Percentiles rank a stretch among this genome's conserved stretches.
These are phyloP conservation scores for Globisporangium barbulae DNA, from an alignment of 352 stramenopile genomes.

Conservation along the genomic window DNA sequence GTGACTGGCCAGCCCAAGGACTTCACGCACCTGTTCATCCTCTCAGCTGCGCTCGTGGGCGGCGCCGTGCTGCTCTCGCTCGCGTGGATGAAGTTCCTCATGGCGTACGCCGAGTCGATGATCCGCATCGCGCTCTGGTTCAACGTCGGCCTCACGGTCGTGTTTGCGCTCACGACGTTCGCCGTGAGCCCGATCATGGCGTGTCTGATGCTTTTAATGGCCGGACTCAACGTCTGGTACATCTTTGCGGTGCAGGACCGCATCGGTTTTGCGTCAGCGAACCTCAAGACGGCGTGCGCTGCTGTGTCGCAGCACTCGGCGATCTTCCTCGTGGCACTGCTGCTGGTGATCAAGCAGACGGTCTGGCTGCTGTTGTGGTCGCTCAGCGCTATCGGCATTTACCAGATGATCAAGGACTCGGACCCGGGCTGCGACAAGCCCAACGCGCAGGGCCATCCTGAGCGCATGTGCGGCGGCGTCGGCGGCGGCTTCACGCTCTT, in stretches of 20 bases:
- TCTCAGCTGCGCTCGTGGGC: constrained; percentile 47
- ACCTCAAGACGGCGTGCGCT: constrained; percentile 68
- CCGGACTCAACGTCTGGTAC: constrained; percentile 81
- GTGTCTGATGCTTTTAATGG: constrained; percentile 53
- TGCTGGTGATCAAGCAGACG: constrained; percentile 69
- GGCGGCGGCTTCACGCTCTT: constrained; percentile 64
- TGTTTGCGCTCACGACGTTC: constrained; percentile 61
- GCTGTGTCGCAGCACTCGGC: constrained; percentile 51
- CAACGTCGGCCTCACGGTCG: constrained; percentile 71
- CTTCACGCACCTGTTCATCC: constrained; percentile 45
- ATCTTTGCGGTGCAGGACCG: constrained; percentile 78
- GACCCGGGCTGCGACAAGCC: constrained; percentile 60
- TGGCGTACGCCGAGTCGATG: constrained; percentile 69
- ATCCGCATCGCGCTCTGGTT: constrained; percentile 81
- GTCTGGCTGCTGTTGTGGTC: constrained; percentile 74
- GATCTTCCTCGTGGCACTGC: constrained; percentile 65
- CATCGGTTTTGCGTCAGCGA: constrained; percentile 81
- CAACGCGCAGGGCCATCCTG: constrained; percentile 19
- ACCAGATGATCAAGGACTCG: constrained; percentile 63
- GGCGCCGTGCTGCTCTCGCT: constrained; percentile 55
- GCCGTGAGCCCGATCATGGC: constrained; percentile 58
- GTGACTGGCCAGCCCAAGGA: constrained; percentile 30
- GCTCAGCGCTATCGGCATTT: constrained; percentile 61
- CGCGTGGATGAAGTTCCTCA: constrained; percentile 76
- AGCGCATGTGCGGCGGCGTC: constrained; percentile 56